Evolutionary conservation across 805 yeast species (phyloP).

Genomic region (Helenozyma baotianmanensis): DNA sequence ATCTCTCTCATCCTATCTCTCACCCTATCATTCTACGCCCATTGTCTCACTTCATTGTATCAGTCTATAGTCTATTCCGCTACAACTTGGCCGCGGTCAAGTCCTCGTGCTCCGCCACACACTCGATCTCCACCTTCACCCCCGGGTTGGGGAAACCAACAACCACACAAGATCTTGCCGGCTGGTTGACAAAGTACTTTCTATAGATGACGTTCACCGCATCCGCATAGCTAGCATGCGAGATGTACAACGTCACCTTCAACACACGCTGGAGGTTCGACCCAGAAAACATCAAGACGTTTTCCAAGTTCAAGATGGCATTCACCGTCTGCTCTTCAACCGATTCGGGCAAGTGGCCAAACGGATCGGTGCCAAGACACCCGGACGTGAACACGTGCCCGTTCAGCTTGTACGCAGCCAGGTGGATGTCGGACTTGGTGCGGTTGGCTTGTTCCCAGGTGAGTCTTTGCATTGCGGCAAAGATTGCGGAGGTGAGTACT

Average conservation of each 20-base stretch:
- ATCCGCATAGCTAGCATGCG: not conserved
- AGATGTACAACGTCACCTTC: slow-evolving; percentile 5
- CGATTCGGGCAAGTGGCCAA: slow-evolving; percentile 2
- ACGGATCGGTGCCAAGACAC: slow-evolving; percentile 1
- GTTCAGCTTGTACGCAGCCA: slow-evolving; percentile 12
- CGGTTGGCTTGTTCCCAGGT: slow-evolving; percentile 9
- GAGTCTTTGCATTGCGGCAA: slow-evolving; percentile 10
- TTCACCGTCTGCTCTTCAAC: slow-evolving; percentile 2
- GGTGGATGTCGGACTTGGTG: slow-evolving; percentile 1
- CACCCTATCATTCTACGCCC: too few relatives aligned
- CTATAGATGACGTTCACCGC: slow-evolving; percentile 4
- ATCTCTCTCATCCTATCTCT: too few relatives aligned
- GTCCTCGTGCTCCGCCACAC: slow-evolving; percentile 3
- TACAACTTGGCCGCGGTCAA: not conserved
- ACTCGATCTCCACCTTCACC: slow-evolving; percentile 6
- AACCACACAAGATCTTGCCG: slow-evolving; percentile 3
- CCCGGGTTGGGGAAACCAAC: slow-evolving; percentile 2
- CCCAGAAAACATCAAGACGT: slow-evolving; percentile 1
- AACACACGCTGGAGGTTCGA: slow-evolving; percentile 1
- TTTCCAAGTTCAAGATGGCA: slow-evolving; percentile 3
- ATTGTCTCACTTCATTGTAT: too few relatives aligned
- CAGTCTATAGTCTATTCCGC: too few relatives aligned
- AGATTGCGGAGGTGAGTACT: too few relatives aligned
- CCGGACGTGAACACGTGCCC: slow-evolving; percentile 10
- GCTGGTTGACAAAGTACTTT: slow-evolving; percentile 3